phyloP scores from a whole-genome alignment of 192 early-diverging fungal species.

The Mortierella claussenii region DNA sequence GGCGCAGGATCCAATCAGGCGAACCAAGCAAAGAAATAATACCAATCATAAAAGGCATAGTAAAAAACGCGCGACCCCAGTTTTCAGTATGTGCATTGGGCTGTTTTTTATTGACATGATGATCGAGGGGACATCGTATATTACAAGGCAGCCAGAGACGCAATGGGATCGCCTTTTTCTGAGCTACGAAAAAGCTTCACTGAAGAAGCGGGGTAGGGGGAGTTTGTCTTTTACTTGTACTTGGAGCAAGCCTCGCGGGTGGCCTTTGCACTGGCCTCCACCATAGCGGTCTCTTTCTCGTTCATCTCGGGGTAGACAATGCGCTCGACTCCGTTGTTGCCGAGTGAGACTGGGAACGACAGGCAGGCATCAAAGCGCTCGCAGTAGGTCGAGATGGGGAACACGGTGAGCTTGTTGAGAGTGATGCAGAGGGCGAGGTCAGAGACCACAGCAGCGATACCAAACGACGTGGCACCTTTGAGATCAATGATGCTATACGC shows the following conservation, averaged over 20 bases:
- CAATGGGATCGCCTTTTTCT: no score
- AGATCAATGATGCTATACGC: constrained; percentile 87
- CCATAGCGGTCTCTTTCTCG: constrained; percentile 66
- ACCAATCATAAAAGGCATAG: background rate
- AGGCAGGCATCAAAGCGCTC: constrained; percentile 71
- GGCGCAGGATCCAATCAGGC: background rate
- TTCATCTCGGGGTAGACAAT: constrained; percentile 75
- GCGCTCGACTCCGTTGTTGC: constrained; percentile 74
- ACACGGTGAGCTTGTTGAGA: constrained; percentile 74
- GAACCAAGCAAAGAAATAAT: constrained; percentile 17
- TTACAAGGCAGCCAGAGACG: no score
- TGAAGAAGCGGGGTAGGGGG: background rate
- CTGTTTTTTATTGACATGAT: no score
- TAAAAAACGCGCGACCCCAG: no score
- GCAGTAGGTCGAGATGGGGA: constrained; percentile 77
- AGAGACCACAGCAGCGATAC: constrained; percentile 84
- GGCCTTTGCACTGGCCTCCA: constrained; percentile 61
- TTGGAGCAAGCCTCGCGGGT: constrained; percentile 67
- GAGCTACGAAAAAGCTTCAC: background rate
- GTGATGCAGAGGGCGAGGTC: constrained; percentile 74
- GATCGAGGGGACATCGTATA: no score
- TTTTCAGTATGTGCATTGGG: no score
- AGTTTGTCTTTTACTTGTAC: constrained; percentile 38
- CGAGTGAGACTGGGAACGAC: constrained; percentile 84
- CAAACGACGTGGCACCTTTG: constrained; percentile 88